A percentile compares a stretch with the other conserved stretches of the same genome.
Conservation (phyloP, 805 yeast genomes). For the Metschnikowia dekortorum region DNA sequence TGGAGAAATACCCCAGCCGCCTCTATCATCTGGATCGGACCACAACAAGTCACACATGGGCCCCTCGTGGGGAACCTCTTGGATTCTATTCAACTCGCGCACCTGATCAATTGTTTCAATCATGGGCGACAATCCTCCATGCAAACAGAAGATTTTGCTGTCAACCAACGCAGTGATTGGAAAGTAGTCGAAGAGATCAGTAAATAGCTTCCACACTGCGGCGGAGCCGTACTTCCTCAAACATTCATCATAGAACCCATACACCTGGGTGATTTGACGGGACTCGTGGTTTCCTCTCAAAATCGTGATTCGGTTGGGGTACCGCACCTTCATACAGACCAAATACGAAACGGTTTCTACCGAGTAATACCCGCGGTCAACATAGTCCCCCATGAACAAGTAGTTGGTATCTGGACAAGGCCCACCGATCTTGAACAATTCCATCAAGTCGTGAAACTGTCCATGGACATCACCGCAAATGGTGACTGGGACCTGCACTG, state of each 20-base stretch:
- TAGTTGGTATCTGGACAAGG: slow-evolving; percentile 50
- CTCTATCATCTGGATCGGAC: slow-evolving; percentile 97
- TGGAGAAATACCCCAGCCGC: slow-evolving; percentile 97
- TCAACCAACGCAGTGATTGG: slow-evolving; percentile 93
- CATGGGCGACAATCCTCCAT: slow-evolving; percentile 94
- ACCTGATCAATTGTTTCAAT: slow-evolving; percentile 91
- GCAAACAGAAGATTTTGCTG: slow-evolving; percentile 84
- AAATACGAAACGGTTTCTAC: slow-evolving; percentile 87
- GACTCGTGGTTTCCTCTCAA: slow-evolving; percentile 94
- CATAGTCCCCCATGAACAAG: slow-evolving; percentile 62
- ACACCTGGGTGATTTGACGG: slow-evolving; percentile 93
- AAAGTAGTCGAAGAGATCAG: slow-evolving; percentile 88
- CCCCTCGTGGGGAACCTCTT: slow-evolving; percentile 97
- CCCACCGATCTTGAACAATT: slow-evolving; percentile 81
- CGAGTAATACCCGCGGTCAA: slow-evolving; percentile 85
- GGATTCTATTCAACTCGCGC: slow-evolving; percentile 83
- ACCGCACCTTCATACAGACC: slow-evolving; percentile 88
- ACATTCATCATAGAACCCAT: slow-evolving; percentile 95
- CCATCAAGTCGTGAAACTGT: slow-evolving; percentile 92
- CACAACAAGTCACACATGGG: slow-evolving; percentile 95
- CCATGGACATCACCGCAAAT: slow-evolving; percentile 98
- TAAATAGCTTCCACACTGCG: slow-evolving; percentile 87
- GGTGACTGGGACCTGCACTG: slow-evolving; percentile 92
- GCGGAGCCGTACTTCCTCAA: slow-evolving; percentile 89
- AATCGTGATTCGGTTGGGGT: slow-evolving; percentile 86